Evolutionary conservation across 1,139 yeast genomes (phyloP).

Genomic region (Zygoascus meyerae): DNA sequence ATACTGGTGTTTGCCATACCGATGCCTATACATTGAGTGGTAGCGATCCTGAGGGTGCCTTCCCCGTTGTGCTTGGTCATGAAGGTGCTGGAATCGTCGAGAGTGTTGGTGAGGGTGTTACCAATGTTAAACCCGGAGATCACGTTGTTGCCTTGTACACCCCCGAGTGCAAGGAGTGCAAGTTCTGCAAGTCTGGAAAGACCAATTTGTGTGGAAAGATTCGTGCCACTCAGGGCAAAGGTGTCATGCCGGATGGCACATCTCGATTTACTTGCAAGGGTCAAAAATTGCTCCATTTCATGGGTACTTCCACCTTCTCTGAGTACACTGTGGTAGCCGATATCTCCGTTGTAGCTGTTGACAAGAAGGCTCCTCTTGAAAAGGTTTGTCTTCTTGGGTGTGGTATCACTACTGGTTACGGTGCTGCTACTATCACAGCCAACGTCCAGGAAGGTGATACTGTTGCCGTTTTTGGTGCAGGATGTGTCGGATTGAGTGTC

Average conservation of each 20-base stretch:
- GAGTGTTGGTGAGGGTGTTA: conserved; percentile 87
- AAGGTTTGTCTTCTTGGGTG: conserved; percentile 92
- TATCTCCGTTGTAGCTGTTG: conserved; percentile 92
- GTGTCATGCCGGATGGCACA: conserved; percentile 95
- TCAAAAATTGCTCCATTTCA: conserved; percentile 76
- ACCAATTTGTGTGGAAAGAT: conserved; percentile 90
- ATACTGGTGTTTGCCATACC: conserved; percentile 97
- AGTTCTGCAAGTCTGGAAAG: conserved; percentile 91
- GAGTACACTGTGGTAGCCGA: conserved; percentile 98
- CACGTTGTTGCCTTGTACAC: conserved; percentile 89
- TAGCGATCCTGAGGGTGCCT: conserved; percentile 92
- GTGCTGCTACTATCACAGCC: conserved; percentile 95
- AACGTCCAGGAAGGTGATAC: conserved; percentile 87
- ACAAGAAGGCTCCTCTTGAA: conserved; percentile 76
- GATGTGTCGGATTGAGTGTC: conserved; percentile 93
- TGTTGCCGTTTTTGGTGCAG: conserved; percentile 95
- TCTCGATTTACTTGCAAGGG: conserved; percentile 78
- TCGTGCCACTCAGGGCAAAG: conserved; percentile 87
- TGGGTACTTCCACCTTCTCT: conserved; percentile 97
- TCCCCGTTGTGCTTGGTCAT: conserved; percentile 83
- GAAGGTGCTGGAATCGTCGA: conserved; percentile 97
- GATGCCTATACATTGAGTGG: conserved; percentile 97
- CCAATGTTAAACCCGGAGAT: conserved; percentile 82
- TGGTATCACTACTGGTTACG: conserved; percentile 97
- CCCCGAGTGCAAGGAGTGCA: conserved; percentile 93